These are phyloP conservation scores for Candida pseudofarinosa DNA, from an alignment of 805 yeast species.

Conservation along the genomic window DNA sequence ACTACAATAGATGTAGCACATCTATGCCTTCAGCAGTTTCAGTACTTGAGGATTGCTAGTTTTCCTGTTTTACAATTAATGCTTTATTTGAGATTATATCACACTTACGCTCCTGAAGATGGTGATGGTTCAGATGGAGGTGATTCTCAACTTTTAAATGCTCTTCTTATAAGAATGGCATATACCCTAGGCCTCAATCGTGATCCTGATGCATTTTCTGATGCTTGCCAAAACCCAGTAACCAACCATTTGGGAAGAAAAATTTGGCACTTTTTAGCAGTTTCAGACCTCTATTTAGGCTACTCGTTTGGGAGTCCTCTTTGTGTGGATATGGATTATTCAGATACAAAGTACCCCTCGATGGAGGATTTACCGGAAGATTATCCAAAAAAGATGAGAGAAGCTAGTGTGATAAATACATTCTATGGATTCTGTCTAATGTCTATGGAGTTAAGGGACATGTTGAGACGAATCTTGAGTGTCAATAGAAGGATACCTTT, in stretches of 20 bases:
- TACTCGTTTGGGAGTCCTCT: slow-evolving; percentile 47
- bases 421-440: slow-evolving; percentile 25
- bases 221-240: slow-evolving; percentile 18
- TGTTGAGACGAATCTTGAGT: slow-evolving; percentile 37
- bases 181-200: slow-evolving; percentile 35
- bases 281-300: slow-evolving; percentile 44
- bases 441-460: slow-evolving; percentile 23
- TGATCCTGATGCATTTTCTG: slow-evolving; percentile 32
- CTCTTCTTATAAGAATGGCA: slow-evolving; percentile 35
- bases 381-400: slow-evolving; percentile 35
- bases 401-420: slow-evolving; percentile 34
- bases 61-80: slow-evolving; percentile 30
- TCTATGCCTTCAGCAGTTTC: slow-evolving; percentile 53
- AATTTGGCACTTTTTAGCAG: slow-evolving; percentile 51
- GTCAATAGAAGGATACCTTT: slow-evolving; percentile 37
- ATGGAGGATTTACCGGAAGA: slow-evolving; percentile 35
- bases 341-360: slow-evolving; percentile 51
- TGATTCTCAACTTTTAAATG: slow-evolving; percentile 24
- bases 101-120: slow-evolving; percentile 36
- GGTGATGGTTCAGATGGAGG: slow-evolving; percentile 42
- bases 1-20: slow-evolving; percentile 48
- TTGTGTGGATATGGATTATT: slow-evolving; percentile 33
- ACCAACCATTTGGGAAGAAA: slow-evolving; percentile 50
- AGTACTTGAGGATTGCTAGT: slow-evolving; percentile 35
- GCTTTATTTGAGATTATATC: slow-evolving; percentile 25